A percentile compares a stretch with the other conserved stretches of the same genome.
These are phyloP conservation scores for Candida taoyuanica DNA, from an alignment of 805 yeast genomes.

Conservation along the genomic window DNA sequence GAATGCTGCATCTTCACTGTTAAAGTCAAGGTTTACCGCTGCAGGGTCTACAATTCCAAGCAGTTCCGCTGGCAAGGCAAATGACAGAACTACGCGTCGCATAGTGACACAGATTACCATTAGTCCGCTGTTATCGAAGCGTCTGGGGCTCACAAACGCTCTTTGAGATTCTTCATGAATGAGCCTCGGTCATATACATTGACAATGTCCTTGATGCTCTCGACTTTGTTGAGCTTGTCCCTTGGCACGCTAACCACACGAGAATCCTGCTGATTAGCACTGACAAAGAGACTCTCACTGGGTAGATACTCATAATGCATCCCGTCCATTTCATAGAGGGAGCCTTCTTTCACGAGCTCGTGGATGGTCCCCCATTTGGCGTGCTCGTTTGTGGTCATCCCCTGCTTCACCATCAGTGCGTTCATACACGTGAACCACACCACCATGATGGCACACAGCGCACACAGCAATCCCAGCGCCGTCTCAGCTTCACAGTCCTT, in stretches of 20 bases:
- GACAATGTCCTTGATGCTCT: slow-evolving; percentile 11
- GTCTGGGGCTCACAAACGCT: slow-evolving; percentile 18
- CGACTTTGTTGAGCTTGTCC: slow-evolving; percentile 3
- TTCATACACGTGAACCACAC: slow-evolving; percentile 43
- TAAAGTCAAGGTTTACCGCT: slow-evolving; percentile 3
- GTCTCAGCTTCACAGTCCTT: slow-evolving; percentile 11
- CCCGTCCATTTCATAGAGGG: slow-evolving; percentile 25
- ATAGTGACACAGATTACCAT: slow-evolving; percentile 10
- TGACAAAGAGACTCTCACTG: slow-evolving; percentile 20
- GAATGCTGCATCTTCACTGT: slow-evolving; percentile 8
- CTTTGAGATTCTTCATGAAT: slow-evolving; percentile 16
- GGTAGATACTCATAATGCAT: slow-evolving; percentile 20
- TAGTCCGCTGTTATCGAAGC: slow-evolving; percentile 16
- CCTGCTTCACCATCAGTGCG: slow-evolving; percentile 47
- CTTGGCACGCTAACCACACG: slow-evolving; percentile 11
- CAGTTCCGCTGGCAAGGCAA: background rate
- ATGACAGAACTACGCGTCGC: slow-evolving; percentile 3
- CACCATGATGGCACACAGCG: slow-evolving; percentile 39
- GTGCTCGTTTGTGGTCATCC: slow-evolving; percentile 72
- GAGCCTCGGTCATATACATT: slow-evolving; percentile 24
- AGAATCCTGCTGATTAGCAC: slow-evolving; percentile 18
- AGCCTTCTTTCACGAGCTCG: slow-evolving; percentile 40
- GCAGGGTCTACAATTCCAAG: background rate
- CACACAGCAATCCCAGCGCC: slow-evolving; percentile 38
- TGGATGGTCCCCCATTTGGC: slow-evolving; percentile 68